Evolutionary conservation across 1,284 basidiomycete species (phyloP).

Genomic region (Hymenochaete sp.): DNA sequence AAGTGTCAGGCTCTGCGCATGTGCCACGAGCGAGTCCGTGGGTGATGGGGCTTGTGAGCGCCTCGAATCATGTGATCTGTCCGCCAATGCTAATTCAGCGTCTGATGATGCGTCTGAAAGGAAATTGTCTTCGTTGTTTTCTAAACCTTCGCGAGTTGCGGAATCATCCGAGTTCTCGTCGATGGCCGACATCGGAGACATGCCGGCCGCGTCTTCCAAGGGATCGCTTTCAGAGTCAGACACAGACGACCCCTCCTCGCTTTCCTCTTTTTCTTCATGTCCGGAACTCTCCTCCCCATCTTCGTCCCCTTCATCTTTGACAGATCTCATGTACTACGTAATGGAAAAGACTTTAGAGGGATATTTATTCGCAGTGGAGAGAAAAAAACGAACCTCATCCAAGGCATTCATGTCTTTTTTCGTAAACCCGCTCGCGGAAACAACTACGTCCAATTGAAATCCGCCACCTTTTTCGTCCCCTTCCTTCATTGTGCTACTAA

Average conservation of each 20-base stretch:
- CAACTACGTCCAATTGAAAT: constrained; percentile 79
- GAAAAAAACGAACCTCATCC: constrained; percentile 64
- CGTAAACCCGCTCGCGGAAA: constrained; percentile 87
- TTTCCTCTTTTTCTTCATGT: constrained; percentile 30
- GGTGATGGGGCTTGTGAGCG: constrained; percentile 39
- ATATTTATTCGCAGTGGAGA: constrained; percentile 13
- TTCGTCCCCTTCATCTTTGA: constrained; percentile 34
- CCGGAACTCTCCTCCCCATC: constrained; percentile 26
- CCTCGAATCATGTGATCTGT: constrained; percentile 27
- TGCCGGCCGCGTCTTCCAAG: constrained; percentile 28
- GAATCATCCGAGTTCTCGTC: neutral
- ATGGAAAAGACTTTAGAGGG: neutral
- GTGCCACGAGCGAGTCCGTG: constrained; percentile 29
- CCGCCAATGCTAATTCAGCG: no score
- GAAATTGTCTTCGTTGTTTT: no score
- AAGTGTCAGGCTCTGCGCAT: constrained; percentile 26
- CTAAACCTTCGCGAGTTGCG: neutral
- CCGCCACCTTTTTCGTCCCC: constrained; percentile 35
- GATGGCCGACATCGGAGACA: no score
- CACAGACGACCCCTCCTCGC: constrained; percentile 29
- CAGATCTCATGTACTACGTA: constrained; percentile 57
- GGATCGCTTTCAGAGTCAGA: constrained; percentile 26
- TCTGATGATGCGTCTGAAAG: neutral
- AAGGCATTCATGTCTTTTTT: constrained; percentile 73
- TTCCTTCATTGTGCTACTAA: constrained; percentile 54